Base-by-base conservation (phyloP, 352 stramenopile genomes). In the Globisporangium mamillatum region DNA sequence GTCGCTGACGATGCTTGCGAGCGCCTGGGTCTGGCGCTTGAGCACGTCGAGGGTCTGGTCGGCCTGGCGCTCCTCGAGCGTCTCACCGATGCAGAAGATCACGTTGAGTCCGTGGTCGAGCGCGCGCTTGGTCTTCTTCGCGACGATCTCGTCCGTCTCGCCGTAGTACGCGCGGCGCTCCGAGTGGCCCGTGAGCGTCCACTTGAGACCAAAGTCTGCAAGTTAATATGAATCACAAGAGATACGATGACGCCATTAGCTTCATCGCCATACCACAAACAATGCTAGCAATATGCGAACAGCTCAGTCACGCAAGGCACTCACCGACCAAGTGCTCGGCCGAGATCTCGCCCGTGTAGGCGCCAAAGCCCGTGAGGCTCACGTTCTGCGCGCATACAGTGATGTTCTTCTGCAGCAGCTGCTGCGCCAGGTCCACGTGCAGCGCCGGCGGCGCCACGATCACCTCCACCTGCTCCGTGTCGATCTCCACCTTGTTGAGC, bases 1-100 rank as follows among this genome's bases (percentile, higher is more conserved):
- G 57, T 96, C 91, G 60, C 72, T 79, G 66, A 99, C 90, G 24
- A 93, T 84, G 64, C 86, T 80, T 22, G 87, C 89, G 62, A 98
- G 80, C 38, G 91, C 94, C 75, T 98, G 88, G 12, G 99, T 94
- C 82, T 99, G 98, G 57, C 97, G 83, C 59, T 86, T 97, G 74
- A 98, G 76, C 41, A 99, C 96, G 34, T 93, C 84, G 36, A 97
- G 83, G 50, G 88, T 98, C 68, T 98, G 84, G 58, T 92, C 86
- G 8, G 76, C 82, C 67, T 98, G 75, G 55, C 95, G 86, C 67
- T 98, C 72, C 41, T 96, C 86, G 36, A 98, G 83, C 63, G 89
- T 97, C 84, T 99, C 97, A 48, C 97, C 97, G 71, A 99, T 98
- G 72, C 97, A 99, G 72, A 99, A 95, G 79, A 99, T 98, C 54